Evolutionary conservation across 2,329 filamentous ascomycete genomes (phyloP).

Genomic region (Apiospora arundinis): DNA sequence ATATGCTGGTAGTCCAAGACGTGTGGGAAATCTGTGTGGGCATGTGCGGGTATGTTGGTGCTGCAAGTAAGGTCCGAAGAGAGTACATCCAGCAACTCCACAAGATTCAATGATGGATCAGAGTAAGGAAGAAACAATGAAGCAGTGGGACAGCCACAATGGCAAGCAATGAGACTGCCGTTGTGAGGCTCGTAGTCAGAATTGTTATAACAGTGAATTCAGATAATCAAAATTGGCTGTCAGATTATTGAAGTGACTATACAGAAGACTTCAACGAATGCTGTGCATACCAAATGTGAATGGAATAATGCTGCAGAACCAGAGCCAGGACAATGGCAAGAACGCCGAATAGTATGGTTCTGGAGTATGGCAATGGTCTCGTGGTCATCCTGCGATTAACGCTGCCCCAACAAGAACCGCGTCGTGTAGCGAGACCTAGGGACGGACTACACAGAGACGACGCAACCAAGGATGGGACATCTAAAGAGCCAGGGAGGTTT

Average conservation of each 20-base stretch:
- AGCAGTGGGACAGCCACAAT: not conserved
- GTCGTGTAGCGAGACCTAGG: not conserved
- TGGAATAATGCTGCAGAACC: not conserved
- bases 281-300: slow-evolving; percentile 1
- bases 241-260: not conserved
- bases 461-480: not conserved
- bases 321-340: not conserved
- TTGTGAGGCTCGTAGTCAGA: not conserved
- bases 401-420: not conserved
- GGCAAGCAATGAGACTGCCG: not conserved
- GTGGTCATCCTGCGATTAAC: not conserved
- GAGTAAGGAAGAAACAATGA: not conserved
- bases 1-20: not conserved
- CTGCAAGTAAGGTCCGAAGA: not conserved
- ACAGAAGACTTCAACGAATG: not conserved
- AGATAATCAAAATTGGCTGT: not conserved
- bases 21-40: not conserved
- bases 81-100: not conserved
- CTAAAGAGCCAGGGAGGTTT: not conserved
- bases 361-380: not conserved
- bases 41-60: not conserved
- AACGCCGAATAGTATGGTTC: not conserved
- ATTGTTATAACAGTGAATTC: not conserved
- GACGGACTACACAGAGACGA: not conserved
- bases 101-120: not conserved